Percentiles rank a stretch among this genome's conserved stretches.
phyloP scores from a whole-genome alignment of 202 grass and related monocot species.

The Bolboschoenoplectus hybrid region DNA sequence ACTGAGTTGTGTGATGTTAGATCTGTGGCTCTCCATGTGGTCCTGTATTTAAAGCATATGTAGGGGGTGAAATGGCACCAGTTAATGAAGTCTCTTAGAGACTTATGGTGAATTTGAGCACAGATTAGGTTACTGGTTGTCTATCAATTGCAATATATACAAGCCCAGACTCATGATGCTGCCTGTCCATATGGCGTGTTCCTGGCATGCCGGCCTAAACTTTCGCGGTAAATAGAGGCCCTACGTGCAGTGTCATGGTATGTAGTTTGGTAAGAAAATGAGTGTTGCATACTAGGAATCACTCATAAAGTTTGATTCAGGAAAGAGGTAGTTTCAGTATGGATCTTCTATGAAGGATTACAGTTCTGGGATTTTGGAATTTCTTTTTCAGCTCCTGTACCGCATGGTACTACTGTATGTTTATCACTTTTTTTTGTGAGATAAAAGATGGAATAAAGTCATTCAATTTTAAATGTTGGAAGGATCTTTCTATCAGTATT shows the following conservation, averaged over 20 bases:
- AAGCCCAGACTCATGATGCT: neutral
- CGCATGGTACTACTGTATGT: neutral
- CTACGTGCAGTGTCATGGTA: neutral
- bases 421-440: neutral
- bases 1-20: neutral
- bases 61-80: neutral
- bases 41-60: conserved; percentile 16
- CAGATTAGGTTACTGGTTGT: neutral
- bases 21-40: neutral
- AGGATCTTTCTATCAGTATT: too few species aligned
- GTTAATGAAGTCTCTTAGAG: neutral
- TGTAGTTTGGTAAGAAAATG: neutral
- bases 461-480: too few species aligned
- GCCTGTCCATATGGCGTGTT: neutral
- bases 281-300: neutral
- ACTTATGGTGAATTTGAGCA: conserved; percentile 19
- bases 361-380: neutral
- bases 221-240: neutral
- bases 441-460: too few species aligned
- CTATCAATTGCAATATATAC: neutral
- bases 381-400: neutral
- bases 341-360: neutral
- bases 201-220: neutral
- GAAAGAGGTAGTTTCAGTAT: conserved; percentile 11
- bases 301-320: neutral